Percentiles rank a stretch among this genome's conserved stretches.
Evolutionary conservation across 2,329 filamentous ascomycete species (phyloP).

Genomic region (Penicillium hordei): DNA sequence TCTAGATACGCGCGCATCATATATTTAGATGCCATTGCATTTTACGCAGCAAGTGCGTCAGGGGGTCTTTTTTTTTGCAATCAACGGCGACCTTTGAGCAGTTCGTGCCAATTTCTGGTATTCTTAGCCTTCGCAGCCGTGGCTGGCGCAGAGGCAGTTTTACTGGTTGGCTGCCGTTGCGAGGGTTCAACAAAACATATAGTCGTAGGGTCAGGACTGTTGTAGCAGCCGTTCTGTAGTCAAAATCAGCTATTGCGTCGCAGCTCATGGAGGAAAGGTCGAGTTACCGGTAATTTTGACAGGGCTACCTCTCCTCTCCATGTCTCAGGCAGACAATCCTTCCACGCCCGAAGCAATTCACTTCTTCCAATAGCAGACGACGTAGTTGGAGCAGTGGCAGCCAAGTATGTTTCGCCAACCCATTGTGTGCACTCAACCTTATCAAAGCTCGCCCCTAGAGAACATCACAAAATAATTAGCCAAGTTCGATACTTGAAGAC

Average conservation of each 20-base stretch:
- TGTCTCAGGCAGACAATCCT: conserved; percentile 44
- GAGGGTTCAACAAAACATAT: conserved; percentile 37
- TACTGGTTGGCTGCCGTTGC: conserved; percentile 32
- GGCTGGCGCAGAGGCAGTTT: conserved; percentile 26
- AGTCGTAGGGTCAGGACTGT: conserved; percentile 36
- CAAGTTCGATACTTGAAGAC: background rate
- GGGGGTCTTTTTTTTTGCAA: background rate
- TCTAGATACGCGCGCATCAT: conserved; percentile 20
- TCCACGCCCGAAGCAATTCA: conserved; percentile 43
- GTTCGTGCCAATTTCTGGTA: conserved; percentile 46
- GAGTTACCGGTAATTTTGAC: conserved; percentile 34
- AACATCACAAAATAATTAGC: background rate
- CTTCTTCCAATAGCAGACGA: conserved; percentile 32
- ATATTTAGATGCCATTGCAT: conserved; percentile 14
- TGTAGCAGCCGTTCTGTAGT: conserved; percentile 34
- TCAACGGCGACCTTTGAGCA: conserved; percentile 40
- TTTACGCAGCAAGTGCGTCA: conserved; percentile 5
- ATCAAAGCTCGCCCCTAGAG: conserved; percentile 43
- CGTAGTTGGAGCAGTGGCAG: conserved; percentile 36
- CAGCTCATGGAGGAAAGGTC: background rate
- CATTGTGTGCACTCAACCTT: conserved; percentile 36
- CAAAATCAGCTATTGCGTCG: conserved; percentile 1
- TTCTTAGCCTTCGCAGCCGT: conserved; percentile 32
- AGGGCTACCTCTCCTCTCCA: conserved; percentile 41
- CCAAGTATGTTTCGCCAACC: conserved; percentile 44